phyloP scores from a whole-genome alignment of 257 asterid species.

The Coffea canephora region DNA sequence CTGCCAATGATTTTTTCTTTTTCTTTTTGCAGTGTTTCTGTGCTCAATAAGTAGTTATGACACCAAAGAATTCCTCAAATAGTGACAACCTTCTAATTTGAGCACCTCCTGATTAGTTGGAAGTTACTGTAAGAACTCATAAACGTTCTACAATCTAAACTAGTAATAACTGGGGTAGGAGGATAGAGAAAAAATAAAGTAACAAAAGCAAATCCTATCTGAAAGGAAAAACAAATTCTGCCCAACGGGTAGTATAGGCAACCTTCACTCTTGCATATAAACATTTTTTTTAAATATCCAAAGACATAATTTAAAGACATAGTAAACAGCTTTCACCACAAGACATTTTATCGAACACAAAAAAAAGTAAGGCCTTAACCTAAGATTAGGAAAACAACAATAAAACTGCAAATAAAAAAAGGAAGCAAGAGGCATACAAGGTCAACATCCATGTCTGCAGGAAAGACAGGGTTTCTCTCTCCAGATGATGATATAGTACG shows the following conservation, averaged over 20 bases:
- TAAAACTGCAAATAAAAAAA: constrained; percentile 8
- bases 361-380: neutral
- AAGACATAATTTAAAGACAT: neutral
- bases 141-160: too few relatives aligned
- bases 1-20: neutral
- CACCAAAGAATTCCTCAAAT: neutral
- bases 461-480: constrained; percentile 57
- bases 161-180: neutral
- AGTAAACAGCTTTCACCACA: neutral
- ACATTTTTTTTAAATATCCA: neutral
- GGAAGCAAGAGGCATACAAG: constrained; percentile 44
- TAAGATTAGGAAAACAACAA: constrained; percentile 16
- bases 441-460: constrained; percentile 78
- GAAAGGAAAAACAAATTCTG: too few relatives aligned
- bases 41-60: neutral
- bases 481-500: constrained; percentile 44
- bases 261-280: neutral
- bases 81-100: neutral
- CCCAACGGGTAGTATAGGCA: neutral
- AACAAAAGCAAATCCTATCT: neutral
- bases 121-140: neutral
- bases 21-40: neutral
- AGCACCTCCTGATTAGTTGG: neutral
- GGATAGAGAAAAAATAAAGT: neutral
- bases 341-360: neutral